These are phyloP conservation scores for Candolleomyces eurysporus DNA, from an alignment of 768 basidiomycete genomes.

Conservation along the genomic window DNA sequence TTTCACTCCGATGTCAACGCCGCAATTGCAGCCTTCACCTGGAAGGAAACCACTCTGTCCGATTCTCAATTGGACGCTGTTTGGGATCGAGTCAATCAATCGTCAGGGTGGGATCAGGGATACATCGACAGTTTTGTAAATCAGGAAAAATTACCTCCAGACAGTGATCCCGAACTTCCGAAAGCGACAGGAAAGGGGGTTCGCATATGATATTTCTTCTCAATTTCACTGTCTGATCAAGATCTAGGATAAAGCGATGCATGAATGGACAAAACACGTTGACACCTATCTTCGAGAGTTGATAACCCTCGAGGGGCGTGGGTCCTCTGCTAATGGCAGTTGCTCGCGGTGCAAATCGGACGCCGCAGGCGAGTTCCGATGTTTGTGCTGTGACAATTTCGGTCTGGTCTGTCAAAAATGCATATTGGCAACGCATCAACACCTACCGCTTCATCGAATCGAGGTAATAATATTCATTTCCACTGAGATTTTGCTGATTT, in stretches of 20 bases:
- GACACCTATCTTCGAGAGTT: slow-evolving; percentile 4
- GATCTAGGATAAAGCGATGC: neutral
- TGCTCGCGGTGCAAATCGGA: neutral
- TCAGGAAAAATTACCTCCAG: neutral
- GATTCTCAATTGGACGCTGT: too few species aligned
- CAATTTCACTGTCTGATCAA: neutral
- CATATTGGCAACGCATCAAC: neutral
- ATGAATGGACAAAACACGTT: neutral
- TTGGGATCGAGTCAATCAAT: too few species aligned
- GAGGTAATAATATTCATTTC: neutral
- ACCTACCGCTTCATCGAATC: neutral
- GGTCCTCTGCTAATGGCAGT: neutral
- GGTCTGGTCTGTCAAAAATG: neutral
- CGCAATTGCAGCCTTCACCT: too few species aligned
- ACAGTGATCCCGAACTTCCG: neutral
- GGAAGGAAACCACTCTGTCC: too few species aligned
- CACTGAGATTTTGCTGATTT: neutral
- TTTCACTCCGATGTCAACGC: too few species aligned
- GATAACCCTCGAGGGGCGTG: slow-evolving; percentile 9
- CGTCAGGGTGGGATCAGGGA: neutral
- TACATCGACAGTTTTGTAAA: neutral
- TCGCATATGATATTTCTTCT: neutral
- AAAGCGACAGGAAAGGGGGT: neutral
- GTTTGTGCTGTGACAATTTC: neutral
- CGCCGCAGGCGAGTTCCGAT: neutral